Evolutionary conservation across 1,284 basidiomycete genomes (phyloP).

Genomic region (Coniferiporia weirii): DNA sequence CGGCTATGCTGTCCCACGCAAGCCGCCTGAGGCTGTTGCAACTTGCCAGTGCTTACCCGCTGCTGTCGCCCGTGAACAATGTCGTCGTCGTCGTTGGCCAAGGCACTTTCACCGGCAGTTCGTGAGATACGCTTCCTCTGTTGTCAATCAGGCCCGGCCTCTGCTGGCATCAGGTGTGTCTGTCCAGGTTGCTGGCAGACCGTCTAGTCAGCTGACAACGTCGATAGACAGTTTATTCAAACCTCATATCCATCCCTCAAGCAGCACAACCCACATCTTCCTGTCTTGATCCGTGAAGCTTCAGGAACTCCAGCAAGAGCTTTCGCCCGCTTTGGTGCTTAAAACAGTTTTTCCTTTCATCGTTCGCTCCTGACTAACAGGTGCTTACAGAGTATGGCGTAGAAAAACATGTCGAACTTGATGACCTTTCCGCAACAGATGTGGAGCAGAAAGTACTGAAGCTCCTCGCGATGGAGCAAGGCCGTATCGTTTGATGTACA

Average conservation of each 20-base stretch:
- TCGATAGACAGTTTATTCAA: constrained; percentile 74
- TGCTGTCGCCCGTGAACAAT: constrained; percentile 11
- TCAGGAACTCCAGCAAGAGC: constrained; percentile 80
- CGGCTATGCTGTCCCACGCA: too few relatives aligned
- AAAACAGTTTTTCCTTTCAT: not conserved
- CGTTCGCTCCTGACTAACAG: constrained; percentile 7
- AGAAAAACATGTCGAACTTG: constrained; percentile 77
- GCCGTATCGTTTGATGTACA: not conserved
- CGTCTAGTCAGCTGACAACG: not conserved
- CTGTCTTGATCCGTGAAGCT: constrained; percentile 89
- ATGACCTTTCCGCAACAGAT: constrained; percentile 67
- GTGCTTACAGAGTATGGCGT: constrained; percentile 59
- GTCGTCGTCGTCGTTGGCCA: constrained; percentile 64
- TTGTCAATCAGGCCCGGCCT: constrained; percentile 76
- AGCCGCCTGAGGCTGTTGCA: too few relatives aligned
- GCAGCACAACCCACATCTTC: constrained; percentile 85
- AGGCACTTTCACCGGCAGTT: constrained; percentile 76
- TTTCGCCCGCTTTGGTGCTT: constrained; percentile 88
- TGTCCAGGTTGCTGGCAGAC: not conserved
- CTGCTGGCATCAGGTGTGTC: constrained; percentile 77
- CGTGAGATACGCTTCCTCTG: constrained; percentile 84
- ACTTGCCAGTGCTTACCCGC: too few relatives aligned
- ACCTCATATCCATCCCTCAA: constrained; percentile 80
- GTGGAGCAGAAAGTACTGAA: constrained; percentile 65
- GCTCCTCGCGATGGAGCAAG: constrained; percentile 35